Percentiles rank a stretch among this genome's conserved stretches.
Evolutionary conservation across 2,329 filamentous ascomycete species (phyloP).

Genomic region (Colletotrichum sublineola): DNA sequence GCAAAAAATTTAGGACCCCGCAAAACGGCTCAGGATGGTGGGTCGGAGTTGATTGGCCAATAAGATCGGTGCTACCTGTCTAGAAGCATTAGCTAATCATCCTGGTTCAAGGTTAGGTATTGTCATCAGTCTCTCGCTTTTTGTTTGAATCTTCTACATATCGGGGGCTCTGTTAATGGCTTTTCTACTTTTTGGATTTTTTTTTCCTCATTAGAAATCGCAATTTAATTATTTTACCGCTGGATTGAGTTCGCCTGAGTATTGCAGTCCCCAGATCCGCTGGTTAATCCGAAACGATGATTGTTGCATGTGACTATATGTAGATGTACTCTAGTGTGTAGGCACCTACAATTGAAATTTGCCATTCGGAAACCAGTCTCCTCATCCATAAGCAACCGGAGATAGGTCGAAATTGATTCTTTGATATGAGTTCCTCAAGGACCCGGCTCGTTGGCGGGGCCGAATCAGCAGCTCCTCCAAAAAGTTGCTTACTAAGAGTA

Average conservation of each 20-base stretch:
- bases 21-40: conserved; percentile 24
- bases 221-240: too few relatives aligned
- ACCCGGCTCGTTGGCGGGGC: conserved; percentile 16
- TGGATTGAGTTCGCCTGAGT: neutral
- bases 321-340: neutral
- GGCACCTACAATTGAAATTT: neutral
- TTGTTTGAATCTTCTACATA: neutral
- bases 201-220: neutral
- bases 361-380: neutral
- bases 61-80: conserved; percentile 10
- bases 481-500: conserved; percentile 19
- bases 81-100: conserved; percentile 21
- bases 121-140: neutral
- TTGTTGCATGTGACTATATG: neutral
- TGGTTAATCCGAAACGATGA: neutral
- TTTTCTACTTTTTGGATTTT: neutral
- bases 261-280: neutral
- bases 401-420: neutral
- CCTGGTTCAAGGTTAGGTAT: neutral
- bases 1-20: conserved; percentile 42
- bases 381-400: neutral
- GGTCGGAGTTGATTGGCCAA: conserved; percentile 35
- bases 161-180: neutral
- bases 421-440: neutral
- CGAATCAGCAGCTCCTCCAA: neutral